phyloP scores from a whole-genome alignment of 768 basidiomycete species.

The Tulasnella sp. region DNA sequence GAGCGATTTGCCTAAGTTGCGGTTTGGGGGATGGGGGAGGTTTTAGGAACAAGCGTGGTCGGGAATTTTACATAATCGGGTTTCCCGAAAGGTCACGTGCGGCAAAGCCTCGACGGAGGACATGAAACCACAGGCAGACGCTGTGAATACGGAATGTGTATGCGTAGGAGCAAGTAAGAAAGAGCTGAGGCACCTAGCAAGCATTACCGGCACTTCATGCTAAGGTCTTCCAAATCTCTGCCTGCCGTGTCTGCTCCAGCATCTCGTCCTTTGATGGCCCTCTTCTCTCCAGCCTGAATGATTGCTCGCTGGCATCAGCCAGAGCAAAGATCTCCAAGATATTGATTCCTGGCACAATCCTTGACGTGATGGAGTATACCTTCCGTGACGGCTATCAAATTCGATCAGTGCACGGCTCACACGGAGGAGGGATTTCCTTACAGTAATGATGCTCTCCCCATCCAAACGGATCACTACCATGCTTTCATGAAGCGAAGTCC shows the following conservation, averaged over 20 bases:
- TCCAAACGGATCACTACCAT: not conserved
- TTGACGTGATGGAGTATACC: not conserved
- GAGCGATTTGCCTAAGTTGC: not conserved
- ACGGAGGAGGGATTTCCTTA: not conserved
- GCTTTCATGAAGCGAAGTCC: not conserved
- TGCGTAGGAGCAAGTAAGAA: not conserved
- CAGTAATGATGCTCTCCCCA: not conserved
- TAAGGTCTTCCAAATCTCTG: not conserved
- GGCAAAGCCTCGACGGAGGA: not conserved
- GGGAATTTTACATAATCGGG: no score
- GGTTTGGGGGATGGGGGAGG: not conserved
- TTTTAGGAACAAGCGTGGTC: not conserved
- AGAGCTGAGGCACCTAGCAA: not conserved
- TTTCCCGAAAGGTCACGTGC: not conserved
- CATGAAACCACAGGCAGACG: no score
- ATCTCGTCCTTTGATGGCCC: not conserved
- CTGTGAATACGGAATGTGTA: not conserved
- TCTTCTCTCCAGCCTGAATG: not conserved
- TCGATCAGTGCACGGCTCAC: not conserved
- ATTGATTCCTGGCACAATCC: not conserved
- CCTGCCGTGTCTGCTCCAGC: not conserved
- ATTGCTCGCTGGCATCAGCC: not conserved
- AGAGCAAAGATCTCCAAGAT: not conserved
- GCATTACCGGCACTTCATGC: not conserved
- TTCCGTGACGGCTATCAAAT: not conserved